Evolutionary conservation across 2,329 filamentous ascomycete species (phyloP).

Genomic region (Ascomycota sp.): DNA sequence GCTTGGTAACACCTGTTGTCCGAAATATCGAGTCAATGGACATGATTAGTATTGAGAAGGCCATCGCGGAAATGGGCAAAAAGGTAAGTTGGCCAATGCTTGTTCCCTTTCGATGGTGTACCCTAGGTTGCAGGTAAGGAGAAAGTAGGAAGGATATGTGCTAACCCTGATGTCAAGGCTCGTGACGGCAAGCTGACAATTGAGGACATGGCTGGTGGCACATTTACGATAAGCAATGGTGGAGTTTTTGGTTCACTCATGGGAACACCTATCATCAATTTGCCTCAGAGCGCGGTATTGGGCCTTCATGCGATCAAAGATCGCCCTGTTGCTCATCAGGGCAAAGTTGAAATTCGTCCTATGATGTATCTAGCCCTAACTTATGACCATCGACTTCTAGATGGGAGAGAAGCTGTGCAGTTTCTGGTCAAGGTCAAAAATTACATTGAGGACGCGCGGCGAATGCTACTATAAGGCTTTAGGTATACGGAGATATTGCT

Average conservation of each 20-base stretch:
- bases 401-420: slow-evolving; percentile 86
- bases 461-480: slow-evolving; percentile 42
- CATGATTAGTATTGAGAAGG: slow-evolving; percentile 70
- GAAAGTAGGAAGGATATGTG: not conserved
- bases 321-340: slow-evolving; percentile 70
- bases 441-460: slow-evolving; percentile 84
- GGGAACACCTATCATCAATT: slow-evolving; percentile 96
- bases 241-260: slow-evolving; percentile 94
- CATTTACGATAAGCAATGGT: slow-evolving; percentile 94
- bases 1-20: slow-evolving; percentile 87
- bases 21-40: slow-evolving; percentile 82
- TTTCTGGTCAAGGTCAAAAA: slow-evolving; percentile 97
- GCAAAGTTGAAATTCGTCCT: slow-evolving; percentile 87
- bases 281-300: slow-evolving; percentile 79
- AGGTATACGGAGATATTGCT: not conserved
- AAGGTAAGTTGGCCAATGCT: slow-evolving; percentile 39
- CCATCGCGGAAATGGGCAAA: slow-evolving; percentile 85
- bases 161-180: slow-evolving; percentile 32
- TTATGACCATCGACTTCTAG: slow-evolving; percentile 89
- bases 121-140: too few species aligned
- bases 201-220: slow-evolving; percentile 96
- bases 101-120: not conserved
- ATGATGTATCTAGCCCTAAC: slow-evolving; percentile 99
- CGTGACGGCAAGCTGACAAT: slow-evolving; percentile 93
- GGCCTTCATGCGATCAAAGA: slow-evolving; percentile 96